Percentiles rank a stretch among this genome's conserved stretches.
Conservation (phyloP, 768 basidiomycete genomes). For the Serendipita indica region DNA sequence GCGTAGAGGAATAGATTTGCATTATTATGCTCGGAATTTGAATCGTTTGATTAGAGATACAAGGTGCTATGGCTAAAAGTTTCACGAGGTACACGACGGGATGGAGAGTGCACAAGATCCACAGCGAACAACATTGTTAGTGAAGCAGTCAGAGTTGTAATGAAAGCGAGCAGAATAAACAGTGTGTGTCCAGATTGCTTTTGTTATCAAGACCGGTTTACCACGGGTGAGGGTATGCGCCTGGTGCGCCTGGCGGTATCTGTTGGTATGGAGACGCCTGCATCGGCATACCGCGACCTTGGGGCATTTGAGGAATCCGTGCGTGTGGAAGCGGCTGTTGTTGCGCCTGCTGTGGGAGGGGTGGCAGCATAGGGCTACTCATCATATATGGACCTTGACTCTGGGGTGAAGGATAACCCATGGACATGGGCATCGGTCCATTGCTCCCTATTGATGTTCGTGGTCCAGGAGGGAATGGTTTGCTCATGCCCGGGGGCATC, state of each 20-base stretch:
- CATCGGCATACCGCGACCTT: conserved; percentile 41
- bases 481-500: neutral
- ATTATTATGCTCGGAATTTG: neutral
- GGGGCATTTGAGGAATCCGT: conserved; percentile 18
- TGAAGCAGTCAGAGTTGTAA: neutral
- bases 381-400: conserved; percentile 46
- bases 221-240: too few relatives aligned
- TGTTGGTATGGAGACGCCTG: neutral
- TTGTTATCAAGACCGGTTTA: neutral
- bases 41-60: neutral
- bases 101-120: neutral
- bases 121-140: neutral
- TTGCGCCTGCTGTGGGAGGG: neutral
- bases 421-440: conserved; percentile 8
- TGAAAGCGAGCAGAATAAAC: neutral
- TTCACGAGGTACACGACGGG: conserved; percentile 7
- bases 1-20: neutral
- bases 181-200: neutral
- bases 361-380: conserved; percentile 47
- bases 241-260: too few relatives aligned
- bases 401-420: conserved; percentile 6
- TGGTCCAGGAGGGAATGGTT: neutral
- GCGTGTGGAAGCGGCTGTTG: neutral
- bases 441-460: neutral
- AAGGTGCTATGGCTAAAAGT: neutral